A percentile compares a stretch with the other conserved stretches of the same genome.
Conservation (phyloP, 345 rosid species). For the Anacardium occidentale region DNA sequence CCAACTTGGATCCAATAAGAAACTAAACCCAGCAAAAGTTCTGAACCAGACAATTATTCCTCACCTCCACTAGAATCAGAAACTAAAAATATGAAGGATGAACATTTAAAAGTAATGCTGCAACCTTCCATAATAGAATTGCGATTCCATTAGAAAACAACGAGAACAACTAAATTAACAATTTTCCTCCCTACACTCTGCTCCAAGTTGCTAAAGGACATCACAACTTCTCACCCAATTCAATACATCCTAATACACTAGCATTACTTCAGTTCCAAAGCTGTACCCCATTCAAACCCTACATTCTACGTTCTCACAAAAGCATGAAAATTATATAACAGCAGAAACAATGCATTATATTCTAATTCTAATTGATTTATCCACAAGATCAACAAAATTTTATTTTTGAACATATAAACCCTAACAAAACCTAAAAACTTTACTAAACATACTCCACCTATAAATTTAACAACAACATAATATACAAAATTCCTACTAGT, state of each 20-base stretch:
- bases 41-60: too few relatives aligned
- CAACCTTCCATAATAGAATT: not conserved
- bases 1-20: too few relatives aligned
- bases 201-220: not conserved
- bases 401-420: not conserved
- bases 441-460: not conserved
- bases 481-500: not conserved
- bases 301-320: too few relatives aligned
- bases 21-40: too few relatives aligned
- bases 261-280: not conserved
- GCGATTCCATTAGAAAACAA: not conserved
- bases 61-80: not conserved
- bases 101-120: not conserved
- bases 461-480: too few relatives aligned
- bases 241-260: not conserved
- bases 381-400: not conserved
- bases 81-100: not conserved
- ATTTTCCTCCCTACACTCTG: not conserved
- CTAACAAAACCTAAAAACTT: not conserved
- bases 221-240: not conserved
- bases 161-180: not conserved
- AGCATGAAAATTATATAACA: too few relatives aligned
- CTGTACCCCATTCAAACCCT: not conserved
- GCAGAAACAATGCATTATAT: not conserved
- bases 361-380: not conserved